phyloP scores from a whole-genome alignment of 2,329 filamentous ascomycete species.

The Diaporthe destruens region DNA sequence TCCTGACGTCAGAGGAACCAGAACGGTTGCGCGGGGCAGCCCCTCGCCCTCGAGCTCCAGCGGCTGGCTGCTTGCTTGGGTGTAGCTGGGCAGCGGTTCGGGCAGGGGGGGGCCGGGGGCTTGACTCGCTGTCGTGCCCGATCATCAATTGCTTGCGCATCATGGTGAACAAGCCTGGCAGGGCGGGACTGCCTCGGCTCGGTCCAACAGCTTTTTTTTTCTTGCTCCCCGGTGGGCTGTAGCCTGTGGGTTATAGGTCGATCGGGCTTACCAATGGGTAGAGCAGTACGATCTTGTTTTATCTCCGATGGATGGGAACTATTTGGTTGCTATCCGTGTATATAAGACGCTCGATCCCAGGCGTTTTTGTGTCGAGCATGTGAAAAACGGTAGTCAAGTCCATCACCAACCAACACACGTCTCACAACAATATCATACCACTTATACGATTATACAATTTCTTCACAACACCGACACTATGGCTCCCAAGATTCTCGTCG shows the following conservation, averaged over 20 bases:
- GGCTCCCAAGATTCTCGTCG: slow-evolving; percentile 74
- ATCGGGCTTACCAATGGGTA: slow-evolving; percentile 26
- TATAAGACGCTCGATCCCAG: slow-evolving; percentile 25
- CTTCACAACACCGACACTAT: slow-evolving; percentile 48
- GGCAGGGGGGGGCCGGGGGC: slow-evolving; percentile 1
- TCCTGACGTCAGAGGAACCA: slow-evolving; percentile 22
- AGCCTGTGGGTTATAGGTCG: background rate
- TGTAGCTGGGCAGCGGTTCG: background rate
- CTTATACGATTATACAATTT: background rate
- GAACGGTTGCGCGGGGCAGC: background rate
- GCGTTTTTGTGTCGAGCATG: background rate
- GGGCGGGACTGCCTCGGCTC: slow-evolving; percentile 26
- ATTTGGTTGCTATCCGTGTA: background rate
- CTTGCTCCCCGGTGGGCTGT: background rate
- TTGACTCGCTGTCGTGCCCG: slow-evolving; percentile 5
- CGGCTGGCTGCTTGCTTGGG: background rate
- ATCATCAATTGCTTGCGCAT: background rate
- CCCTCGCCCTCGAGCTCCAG: background rate
- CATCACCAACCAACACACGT: too few species aligned
- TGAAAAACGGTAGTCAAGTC: background rate
- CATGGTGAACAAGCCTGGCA: background rate
- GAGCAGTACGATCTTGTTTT: background rate
- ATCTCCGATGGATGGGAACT: slow-evolving; percentile 13
- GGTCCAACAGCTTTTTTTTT: slow-evolving; percentile 3
- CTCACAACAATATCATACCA: background rate